Conservation (phyloP, 192 early-diverging fungal species). For the Phycomyces blakesleeanus region DNA sequence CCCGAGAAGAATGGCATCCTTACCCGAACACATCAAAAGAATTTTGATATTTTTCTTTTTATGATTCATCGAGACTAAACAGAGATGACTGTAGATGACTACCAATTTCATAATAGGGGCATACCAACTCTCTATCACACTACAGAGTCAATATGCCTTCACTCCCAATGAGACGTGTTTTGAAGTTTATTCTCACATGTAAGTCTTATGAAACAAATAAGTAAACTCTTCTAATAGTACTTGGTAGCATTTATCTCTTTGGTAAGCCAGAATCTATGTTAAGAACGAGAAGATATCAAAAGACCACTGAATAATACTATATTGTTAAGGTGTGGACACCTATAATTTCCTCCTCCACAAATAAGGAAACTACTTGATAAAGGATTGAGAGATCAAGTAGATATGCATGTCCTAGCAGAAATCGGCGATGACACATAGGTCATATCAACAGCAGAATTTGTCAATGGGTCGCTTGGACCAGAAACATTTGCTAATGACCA, state of each 20-base stretch:
- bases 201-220: background rate
- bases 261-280: background rate
- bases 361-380: background rate
- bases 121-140: background rate
- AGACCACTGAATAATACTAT: constrained; percentile 1
- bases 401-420: background rate
- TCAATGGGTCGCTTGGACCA: background rate
- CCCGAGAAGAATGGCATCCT: background rate
- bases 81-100: background rate
- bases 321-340: constrained; percentile 1
- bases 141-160: background rate
- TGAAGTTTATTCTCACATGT: background rate
- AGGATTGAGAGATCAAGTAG: background rate
- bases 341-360: background rate
- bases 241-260: constrained; percentile 5
- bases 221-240: constrained; percentile 8
- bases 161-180: background rate
- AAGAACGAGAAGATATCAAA: background rate
- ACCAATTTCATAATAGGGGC: background rate
- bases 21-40: background rate
- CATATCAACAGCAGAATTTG: background rate
- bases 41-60: background rate
- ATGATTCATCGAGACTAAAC: background rate
- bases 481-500: background rate
- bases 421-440: background rate